These are phyloP conservation scores for Puccinellia tenuiflora DNA, from an alignment of 176 grass and related monocot genomes.

Conservation along the genomic window DNA sequence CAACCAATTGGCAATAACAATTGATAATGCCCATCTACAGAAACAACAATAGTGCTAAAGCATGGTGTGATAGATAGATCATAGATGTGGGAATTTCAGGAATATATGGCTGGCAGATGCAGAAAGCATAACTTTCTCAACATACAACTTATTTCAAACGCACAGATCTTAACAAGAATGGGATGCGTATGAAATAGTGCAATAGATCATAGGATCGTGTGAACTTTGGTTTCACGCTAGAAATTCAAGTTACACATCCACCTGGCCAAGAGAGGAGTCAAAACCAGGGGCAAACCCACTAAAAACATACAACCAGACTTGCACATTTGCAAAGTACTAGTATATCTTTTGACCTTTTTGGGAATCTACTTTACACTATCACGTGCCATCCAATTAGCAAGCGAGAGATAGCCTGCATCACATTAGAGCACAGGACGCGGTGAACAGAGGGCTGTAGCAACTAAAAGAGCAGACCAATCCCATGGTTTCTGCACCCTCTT, in stretches of 20 bases:
- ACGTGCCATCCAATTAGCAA: background rate
- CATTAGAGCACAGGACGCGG: background rate
- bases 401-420: background rate
- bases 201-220: background rate
- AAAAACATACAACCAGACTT: background rate
- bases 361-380: background rate
- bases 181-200: background rate
- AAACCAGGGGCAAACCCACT: background rate
- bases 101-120: background rate
- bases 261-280: background rate
- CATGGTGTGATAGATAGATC: background rate
- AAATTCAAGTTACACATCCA: background rate
- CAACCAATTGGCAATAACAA: conserved; percentile 66
- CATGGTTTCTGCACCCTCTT: background rate
- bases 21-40: conserved; percentile 77
- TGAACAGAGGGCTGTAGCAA: background rate
- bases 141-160: background rate
- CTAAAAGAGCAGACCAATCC: background rate
- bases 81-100: background rate
- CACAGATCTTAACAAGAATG: background rate
- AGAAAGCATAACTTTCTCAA: background rate
- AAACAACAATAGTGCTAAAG: conserved; percentile 24
- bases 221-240: background rate
- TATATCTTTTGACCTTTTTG: background rate
- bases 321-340: background rate